Base-by-base conservation (phyloP, 2,329 filamentous ascomycete species). In the Tolypocladium capitatum region DNA sequence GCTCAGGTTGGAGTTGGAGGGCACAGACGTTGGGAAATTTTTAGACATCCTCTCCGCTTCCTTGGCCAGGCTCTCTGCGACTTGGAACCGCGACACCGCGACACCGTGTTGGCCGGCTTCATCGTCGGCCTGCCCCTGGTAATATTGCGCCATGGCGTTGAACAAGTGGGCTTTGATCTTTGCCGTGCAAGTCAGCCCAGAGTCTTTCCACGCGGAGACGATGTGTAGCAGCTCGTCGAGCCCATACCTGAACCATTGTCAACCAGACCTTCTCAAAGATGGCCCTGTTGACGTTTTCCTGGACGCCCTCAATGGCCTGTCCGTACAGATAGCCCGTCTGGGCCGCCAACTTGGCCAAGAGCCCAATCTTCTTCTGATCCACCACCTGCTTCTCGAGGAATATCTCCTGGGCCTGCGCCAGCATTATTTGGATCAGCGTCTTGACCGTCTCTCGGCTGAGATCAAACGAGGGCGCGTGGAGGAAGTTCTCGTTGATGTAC, bases 401-500 rank as follows among this genome's bases (percentile, higher is more conserved):
- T 3, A 97, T 88, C 64, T 98, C 92, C 64, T 98, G 94, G 4
- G 86, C 91, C 66, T 98, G 92, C 1, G 91, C 94, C 48, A 98
- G 78, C 76, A 88, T 97, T 50, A 98, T 80, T 46, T 83, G 79
- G 61, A 98, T 97, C 54, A 98, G 68, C 0, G 88, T 89, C 69
- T 96, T 96, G 59, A 98, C 88, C 0, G 92, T 98, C 45, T 98
- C 91, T 51, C 92, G 75, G 63, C 90, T 97, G 43, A 98, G 69
- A 61, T 98, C 92, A n/a, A 87, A 90, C 9, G 90, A 96, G 1
- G 94, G 92, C 1, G 92, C 92, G 60, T 98, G 92, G 33, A 98
- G 73, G 63, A 98, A 98, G 69, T 98, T 98, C 69, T 98, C 92
- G 67, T 98, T 98, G 71, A 98, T 98, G 61, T 98, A 98, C 46